Evolutionary conservation across 2,329 filamentous ascomycete genomes (phyloP).

Genomic region (Exserohilum rostratum): DNA sequence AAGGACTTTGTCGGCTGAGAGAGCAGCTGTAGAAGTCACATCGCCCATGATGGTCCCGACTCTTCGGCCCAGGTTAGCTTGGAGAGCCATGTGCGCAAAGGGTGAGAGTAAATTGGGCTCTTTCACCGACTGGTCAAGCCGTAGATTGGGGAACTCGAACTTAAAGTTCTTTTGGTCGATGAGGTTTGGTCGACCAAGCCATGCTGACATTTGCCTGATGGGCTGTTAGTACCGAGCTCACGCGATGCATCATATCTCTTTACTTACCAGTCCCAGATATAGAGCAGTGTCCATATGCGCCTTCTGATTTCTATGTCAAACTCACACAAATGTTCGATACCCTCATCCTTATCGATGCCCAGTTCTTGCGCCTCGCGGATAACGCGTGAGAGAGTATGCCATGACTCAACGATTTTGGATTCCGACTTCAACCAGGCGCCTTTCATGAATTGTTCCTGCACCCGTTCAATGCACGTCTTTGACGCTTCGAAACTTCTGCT

Average conservation of each 20-base stretch:
- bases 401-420: constrained; percentile 56
- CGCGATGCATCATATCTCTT: not conserved
- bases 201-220: constrained; percentile 50
- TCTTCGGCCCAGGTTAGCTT: constrained; percentile 47
- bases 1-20: constrained; percentile 32
- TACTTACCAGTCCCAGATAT: constrained; percentile 57
- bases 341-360: constrained; percentile 51
- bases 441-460: constrained; percentile 59
- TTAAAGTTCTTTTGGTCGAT: constrained; percentile 51
- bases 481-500: constrained; percentile 53
- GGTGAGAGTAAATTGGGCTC: constrained; percentile 51
- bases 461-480: constrained; percentile 52
- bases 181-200: constrained; percentile 53
- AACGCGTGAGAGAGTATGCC: constrained; percentile 54
- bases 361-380: constrained; percentile 58
- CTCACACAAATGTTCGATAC: constrained; percentile 48
- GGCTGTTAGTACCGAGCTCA: not conserved
- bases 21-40: constrained; percentile 17
- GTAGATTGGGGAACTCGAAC: constrained; percentile 51
- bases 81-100: constrained; percentile 52
- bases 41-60: constrained; percentile 35
- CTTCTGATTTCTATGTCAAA: constrained; percentile 57
- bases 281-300: constrained; percentile 55
- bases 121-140: constrained; percentile 44
- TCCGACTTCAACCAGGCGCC: constrained; percentile 57